phyloP scores from a whole-genome alignment of 2,329 filamentous ascomycete genomes.

The Beauveria medogensis region DNA sequence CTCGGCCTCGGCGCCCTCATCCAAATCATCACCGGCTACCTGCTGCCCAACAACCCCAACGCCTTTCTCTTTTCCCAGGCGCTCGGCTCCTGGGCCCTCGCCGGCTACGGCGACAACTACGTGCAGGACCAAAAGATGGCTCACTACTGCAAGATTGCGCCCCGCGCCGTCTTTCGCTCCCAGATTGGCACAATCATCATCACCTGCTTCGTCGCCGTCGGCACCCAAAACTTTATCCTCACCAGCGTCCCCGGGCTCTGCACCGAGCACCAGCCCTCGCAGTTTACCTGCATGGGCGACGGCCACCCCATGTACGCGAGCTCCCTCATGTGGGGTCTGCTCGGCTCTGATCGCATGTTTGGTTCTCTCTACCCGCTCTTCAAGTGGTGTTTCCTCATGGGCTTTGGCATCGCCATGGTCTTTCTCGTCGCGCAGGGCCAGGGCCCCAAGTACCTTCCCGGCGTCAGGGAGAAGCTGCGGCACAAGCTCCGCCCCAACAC shows the following conservation, averaged over 20 bases:
- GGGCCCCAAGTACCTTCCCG: conserved; percentile 28
- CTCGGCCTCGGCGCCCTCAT: conserved; percentile 33
- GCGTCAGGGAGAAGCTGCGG: conserved; percentile 24
- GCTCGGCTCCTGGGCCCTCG: conserved; percentile 11
- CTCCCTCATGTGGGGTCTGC: conserved; percentile 40
- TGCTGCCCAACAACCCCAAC: conserved; percentile 15
- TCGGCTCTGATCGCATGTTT: conserved; percentile 41
- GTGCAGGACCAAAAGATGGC: conserved; percentile 43
- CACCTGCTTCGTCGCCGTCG: conserved; percentile 37
- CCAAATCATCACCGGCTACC: conserved; percentile 29
- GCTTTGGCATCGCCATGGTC: conserved; percentile 26
- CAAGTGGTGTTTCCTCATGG: conserved; percentile 37
- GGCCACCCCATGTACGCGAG: conserved; percentile 40
- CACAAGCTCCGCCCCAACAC: conserved; percentile 20
- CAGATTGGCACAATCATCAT: conserved; percentile 38
- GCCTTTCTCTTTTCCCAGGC: conserved; percentile 15
- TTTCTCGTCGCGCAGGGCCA: conserved; percentile 27
- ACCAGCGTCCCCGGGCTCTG: conserved; percentile 27
- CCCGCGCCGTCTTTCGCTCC: conserved; percentile 36
- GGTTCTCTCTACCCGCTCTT: conserved; percentile 33
- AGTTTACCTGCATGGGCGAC: conserved; percentile 41
- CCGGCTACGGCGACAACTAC: conserved; percentile 33
- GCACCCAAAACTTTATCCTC: conserved; percentile 36
- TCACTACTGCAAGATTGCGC: conserved; percentile 43
- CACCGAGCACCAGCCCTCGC: conserved; percentile 25